A percentile compares a stretch with the other conserved stretches of the same genome.
These are phyloP conservation scores for Tripterygium wilfordii DNA, from an alignment of 177 flowering plant genomes.

Conservation along the genomic window DNA sequence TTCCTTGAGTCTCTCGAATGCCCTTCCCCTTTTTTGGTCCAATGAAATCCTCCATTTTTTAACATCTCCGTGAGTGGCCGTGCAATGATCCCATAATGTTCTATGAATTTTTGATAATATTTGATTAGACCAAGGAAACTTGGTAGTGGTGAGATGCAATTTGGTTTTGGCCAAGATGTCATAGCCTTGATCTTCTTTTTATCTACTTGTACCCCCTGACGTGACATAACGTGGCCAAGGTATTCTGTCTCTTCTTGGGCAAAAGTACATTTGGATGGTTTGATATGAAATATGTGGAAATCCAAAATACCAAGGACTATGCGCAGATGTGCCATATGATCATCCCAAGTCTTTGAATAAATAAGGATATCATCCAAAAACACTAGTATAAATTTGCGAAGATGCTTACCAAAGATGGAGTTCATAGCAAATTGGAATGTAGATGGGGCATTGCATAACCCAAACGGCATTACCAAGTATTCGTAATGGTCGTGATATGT, in stretches of 20 bases:
- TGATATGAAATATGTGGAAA: background rate
- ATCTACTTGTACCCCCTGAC: background rate
- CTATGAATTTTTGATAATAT: slow-evolving; percentile 3
- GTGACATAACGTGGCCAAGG: background rate
- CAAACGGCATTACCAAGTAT: background rate
- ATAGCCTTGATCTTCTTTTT: background rate
- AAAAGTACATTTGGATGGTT: slow-evolving; percentile 6
- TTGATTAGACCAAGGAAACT: slow-evolving; percentile 7
- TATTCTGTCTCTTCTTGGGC: background rate
- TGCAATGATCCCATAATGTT: background rate
- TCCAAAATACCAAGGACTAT: background rate
- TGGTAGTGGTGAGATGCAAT: background rate
- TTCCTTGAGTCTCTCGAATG: background rate
- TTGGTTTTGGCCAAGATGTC: background rate
- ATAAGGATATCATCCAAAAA: slow-evolving; percentile 15
- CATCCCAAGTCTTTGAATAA: background rate
- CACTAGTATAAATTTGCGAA: slow-evolving; percentile 8
- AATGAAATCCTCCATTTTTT: background rate
- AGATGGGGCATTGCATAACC: too few relatives aligned
- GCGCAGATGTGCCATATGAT: slow-evolving; percentile 3
- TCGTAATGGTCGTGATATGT: background rate
- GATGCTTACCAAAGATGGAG: background rate
- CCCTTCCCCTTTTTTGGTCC: background rate
- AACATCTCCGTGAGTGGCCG: background rate
- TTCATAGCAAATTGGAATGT: slow-evolving; percentile 1